Evolutionary conservation across 1,284 basidiomycete species (phyloP), one percentile per base, ranked within the genome.

Genomic region (Tilletiopsis washingtonensis): DNA sequence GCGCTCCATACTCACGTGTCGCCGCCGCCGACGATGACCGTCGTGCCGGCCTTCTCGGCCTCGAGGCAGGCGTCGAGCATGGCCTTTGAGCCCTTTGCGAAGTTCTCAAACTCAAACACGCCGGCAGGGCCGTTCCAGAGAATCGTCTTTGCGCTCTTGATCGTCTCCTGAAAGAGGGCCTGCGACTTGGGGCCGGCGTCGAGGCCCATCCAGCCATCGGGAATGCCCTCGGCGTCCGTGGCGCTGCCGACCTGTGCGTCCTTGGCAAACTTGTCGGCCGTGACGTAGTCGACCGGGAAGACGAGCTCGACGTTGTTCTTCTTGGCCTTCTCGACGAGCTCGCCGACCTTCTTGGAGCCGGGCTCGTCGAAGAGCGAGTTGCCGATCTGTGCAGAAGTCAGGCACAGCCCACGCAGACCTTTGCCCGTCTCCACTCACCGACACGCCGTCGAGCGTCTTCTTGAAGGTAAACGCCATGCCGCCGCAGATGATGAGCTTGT

Each of bases 391-490:
- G n/a, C n/a, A n/a, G n/a, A n/a, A 21, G 11, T 26, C 7, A 23
- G 29, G 27, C 20, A 21, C 39, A 14, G 39, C 6, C 12, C 39
- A 40, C 19, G 14, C 14, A 14, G 23, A 40, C 5, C 38, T 14
- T 40, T 14, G 38, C 23, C 40, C 5, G 14, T 5, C 7, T 4
- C n/a, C 40, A 9, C 4, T 19, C 2, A n/a, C 38, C 5, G 20
- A 43, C 47, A 93, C 81, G 61, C 82, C 80, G 57, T 96, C 81
- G 47, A 96, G 80, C 5, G 84, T 86, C 80, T 97, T 98, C 78
- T 94, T 93, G 81, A 98, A 98, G 56, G 93, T 98, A 78, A 96
- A 98, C 43, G 90, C 88, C 93, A 98, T 98, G 42, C 93, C 93
- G 73, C 94, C 94, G 67, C 89, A 88, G 67, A 98, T 88, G 76